Evolutionary conservation across 257 asterid genomes (phyloP).

Genomic region (Mitragyna speciosa): DNA sequence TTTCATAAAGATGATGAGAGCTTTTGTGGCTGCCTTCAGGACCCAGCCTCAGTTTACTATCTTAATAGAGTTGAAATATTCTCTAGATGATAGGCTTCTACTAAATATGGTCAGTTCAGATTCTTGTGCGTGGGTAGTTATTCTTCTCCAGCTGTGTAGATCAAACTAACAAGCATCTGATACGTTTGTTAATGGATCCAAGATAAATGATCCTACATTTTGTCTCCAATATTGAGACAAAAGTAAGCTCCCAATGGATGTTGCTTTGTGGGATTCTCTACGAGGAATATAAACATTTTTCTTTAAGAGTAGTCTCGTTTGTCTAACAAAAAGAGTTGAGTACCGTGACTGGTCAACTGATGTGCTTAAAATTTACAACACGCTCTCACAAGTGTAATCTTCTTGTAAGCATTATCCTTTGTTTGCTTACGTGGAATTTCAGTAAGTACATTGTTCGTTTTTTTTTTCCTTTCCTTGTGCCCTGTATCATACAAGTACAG

Average conservation of each 20-base stretch:
- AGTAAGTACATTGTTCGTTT: neutral
- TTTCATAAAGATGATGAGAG: slow-evolving; percentile 84
- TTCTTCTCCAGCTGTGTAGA: neutral
- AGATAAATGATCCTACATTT: neutral
- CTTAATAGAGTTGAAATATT: slow-evolving; percentile 59
- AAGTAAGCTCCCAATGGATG: slow-evolving; percentile 4
- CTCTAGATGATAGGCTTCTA: slow-evolving; percentile 38
- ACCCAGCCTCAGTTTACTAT: slow-evolving; percentile 72
- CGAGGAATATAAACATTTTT: too few relatives aligned
- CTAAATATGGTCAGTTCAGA: neutral
- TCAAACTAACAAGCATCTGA: neutral
- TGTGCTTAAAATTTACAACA: neutral
- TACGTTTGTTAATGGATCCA: neutral
- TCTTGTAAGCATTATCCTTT: neutral
- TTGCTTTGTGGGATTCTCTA: neutral
- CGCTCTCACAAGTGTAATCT: neutral
- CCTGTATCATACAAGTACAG: neutral
- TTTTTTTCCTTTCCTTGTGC: neutral
- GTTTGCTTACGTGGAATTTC: neutral
- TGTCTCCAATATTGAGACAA: neutral
- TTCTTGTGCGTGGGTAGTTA: neutral
- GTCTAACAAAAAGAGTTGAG: neutral
- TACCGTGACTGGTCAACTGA: neutral
- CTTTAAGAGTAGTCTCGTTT: too few relatives aligned
- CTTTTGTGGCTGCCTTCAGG: slow-evolving; percentile 87